These are phyloP conservation scores for Dothiorella sarmentorum DNA, from an alignment of 2,329 filamentous ascomycete species.

Conservation along the genomic window DNA sequence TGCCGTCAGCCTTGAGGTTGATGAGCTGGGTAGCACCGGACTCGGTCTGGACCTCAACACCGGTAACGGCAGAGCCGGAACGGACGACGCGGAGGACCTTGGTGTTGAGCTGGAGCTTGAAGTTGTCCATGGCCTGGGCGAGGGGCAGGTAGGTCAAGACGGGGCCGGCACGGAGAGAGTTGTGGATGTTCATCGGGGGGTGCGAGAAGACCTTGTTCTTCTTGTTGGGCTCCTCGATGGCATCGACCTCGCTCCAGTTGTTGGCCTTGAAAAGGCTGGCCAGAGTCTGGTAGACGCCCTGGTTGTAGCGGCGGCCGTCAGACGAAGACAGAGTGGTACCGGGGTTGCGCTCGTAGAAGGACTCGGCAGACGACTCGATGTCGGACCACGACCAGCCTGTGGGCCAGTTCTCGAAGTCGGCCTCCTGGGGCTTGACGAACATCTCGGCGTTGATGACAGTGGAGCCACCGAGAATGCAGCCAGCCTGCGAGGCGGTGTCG, in stretches of 20 bases:
- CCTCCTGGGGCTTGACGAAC: conserved; percentile 32
- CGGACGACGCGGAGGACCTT: conserved; percentile 25
- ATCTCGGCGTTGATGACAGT: conserved; percentile 36
- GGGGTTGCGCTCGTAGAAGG: conserved; percentile 26
- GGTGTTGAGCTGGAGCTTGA: conserved; percentile 26
- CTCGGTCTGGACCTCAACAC: conserved; percentile 23
- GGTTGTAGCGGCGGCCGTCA: conserved; percentile 26
- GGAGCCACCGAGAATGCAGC: conserved; percentile 40
- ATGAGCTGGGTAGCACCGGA: conserved; percentile 21
- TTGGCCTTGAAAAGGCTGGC: conserved; percentile 22
- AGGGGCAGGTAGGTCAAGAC: conserved; percentile 25
- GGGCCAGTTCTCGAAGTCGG: conserved; percentile 31
- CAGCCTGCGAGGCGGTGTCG: conserved; percentile 36
- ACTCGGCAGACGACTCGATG: conserved; percentile 22
- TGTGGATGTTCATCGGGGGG: conserved; percentile 17
- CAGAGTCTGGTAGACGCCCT: conserved; percentile 23
- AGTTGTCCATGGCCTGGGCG: conserved; percentile 22
- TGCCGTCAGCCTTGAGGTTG: conserved; percentile 24
- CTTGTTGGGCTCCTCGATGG: conserved; percentile 24
- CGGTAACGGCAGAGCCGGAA: conserved; percentile 21
- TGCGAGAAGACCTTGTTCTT: conserved; percentile 24
- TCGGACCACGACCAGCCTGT: conserved; percentile 24
- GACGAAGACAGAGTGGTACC: conserved; percentile 23
- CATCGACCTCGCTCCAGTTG: conserved; percentile 24
- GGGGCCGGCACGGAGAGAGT: conserved; percentile 24